These are phyloP conservation scores for Chlorella sp. DNA, from an alignment of 139 green algal species.

Conservation along the genomic window DNA sequence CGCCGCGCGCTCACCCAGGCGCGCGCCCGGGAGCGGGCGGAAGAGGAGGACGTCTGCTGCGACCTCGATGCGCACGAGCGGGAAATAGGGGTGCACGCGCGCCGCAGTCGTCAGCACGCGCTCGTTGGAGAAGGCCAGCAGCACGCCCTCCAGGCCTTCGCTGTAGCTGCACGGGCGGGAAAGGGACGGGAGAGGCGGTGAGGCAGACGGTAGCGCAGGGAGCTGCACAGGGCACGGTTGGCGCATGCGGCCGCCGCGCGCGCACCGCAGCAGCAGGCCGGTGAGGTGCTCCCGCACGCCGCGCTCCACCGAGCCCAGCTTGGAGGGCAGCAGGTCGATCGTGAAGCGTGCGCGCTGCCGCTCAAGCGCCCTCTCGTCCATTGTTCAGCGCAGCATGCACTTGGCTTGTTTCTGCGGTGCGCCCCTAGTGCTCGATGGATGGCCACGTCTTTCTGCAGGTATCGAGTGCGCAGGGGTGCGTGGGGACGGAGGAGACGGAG, in stretches of 20 bases:
- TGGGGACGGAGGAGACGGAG: too few relatives aligned
- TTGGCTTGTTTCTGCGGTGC: too few relatives aligned
- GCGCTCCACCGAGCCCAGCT: slow-evolving; percentile 7
- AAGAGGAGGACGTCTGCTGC: slow-evolving; percentile 50
- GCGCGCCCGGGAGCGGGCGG: slow-evolving; percentile 33
- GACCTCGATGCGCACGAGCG: slow-evolving; percentile 52
- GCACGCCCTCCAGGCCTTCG: slow-evolving; percentile 53
- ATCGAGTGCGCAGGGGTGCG: too few relatives aligned
- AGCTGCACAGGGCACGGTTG: not conserved
- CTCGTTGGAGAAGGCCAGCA: slow-evolving; percentile 47
- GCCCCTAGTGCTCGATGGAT: too few relatives aligned
- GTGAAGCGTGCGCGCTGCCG: slow-evolving; percentile 13
- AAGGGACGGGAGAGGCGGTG: not conserved
- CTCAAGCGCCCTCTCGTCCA: slow-evolving; percentile 17
- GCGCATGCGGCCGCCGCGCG: not conserved
- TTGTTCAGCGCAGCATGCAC: too few relatives aligned
- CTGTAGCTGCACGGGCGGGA: slow-evolving; percentile 43
- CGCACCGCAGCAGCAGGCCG: slow-evolving; percentile 44
- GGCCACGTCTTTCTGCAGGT: too few relatives aligned
- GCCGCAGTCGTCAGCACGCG: slow-evolving; percentile 36
- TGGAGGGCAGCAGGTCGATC: slow-evolving; percentile 58
- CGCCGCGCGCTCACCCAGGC: slow-evolving; percentile 35
- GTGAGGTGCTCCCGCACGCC: slow-evolving; percentile 55
- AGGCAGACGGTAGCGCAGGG: not conserved
- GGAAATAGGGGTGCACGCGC: slow-evolving; percentile 62